Evolutionary conservation across 2,329 filamentous ascomycete species (phyloP).

Genomic region (Sclerotinia nivalis): DNA sequence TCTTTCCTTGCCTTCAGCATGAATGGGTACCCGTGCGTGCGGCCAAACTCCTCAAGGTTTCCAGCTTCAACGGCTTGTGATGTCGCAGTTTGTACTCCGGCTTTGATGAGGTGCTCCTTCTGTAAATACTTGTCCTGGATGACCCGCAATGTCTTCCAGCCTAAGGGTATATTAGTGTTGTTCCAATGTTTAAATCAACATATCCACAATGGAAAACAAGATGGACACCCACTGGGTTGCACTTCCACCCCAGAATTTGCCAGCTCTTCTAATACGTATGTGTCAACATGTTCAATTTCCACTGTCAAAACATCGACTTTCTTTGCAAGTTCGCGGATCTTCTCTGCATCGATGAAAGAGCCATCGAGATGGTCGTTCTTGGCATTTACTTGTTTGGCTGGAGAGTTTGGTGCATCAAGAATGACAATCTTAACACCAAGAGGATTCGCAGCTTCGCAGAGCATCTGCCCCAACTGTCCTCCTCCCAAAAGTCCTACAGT

Average conservation of each 20-base stretch:
- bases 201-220: background rate
- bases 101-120: conserved; percentile 73
- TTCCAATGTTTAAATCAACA: conserved; percentile 28
- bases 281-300: conserved; percentile 94
- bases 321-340: conserved; percentile 76
- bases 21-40: conserved; percentile 73
- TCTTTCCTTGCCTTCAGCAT: conserved; percentile 92
- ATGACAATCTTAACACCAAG: conserved; percentile 82
- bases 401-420: conserved; percentile 71
- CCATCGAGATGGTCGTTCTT: conserved; percentile 75
- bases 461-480: conserved; percentile 88
- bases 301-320: conserved; percentile 81
- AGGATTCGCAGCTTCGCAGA: conserved; percentile 78
- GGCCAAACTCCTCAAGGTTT: conserved; percentile 61
- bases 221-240: conserved; percentile 33
- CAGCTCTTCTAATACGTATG: conserved; percentile 83
- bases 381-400: conserved; percentile 82
- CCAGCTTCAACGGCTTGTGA: conserved; percentile 58
- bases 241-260: conserved; percentile 63
- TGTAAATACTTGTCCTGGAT: conserved; percentile 95
- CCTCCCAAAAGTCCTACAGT: conserved; percentile 54
- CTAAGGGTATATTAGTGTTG: conserved; percentile 70
- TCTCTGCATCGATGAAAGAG: conserved; percentile 81
- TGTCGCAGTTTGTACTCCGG: conserved; percentile 71
- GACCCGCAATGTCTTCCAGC: conserved; percentile 79